phyloP scores from a whole-genome alignment of 495 filamentous ascomycete genomes.

The Penicillium bialowiezense region DNA sequence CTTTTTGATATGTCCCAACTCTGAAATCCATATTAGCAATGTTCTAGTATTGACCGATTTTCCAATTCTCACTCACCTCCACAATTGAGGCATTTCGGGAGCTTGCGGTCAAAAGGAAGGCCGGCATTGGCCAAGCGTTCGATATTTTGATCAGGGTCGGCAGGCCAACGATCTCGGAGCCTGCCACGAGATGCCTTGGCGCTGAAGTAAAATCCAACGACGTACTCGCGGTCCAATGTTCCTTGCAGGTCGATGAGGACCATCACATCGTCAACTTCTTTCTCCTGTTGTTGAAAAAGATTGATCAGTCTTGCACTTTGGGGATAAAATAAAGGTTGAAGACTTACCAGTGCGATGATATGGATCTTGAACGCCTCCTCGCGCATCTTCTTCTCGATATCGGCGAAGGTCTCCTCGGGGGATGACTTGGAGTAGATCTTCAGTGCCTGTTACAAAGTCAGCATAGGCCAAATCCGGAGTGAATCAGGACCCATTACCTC shows the following conservation, averaged over 20 bases:
- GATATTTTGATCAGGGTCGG: conserved; percentile 63
- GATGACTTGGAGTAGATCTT: conserved; percentile 72
- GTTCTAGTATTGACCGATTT: too few species aligned
- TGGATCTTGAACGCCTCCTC: conserved; percentile 57
- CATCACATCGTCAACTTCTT: conserved; percentile 54
- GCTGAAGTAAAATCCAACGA: conserved; percentile 65
- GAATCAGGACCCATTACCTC: conserved; percentile 43
- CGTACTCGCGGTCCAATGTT: conserved; percentile 69
- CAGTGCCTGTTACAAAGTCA: conserved; percentile 46
- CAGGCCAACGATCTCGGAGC: conserved; percentile 62
- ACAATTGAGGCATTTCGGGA: conserved; percentile 71
- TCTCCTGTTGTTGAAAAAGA: conserved; percentile 41
- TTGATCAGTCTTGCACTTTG: not conserved
- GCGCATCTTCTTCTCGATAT: conserved; percentile 76
- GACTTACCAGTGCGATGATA: conserved; percentile 66
- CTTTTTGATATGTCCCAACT: conserved; percentile 71
- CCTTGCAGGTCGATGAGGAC: conserved; percentile 85
- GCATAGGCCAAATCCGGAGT: not conserved
- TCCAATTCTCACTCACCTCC: too few species aligned
- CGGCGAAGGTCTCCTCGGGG: conserved; percentile 60
- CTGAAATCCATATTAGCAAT: conserved; percentile 27
- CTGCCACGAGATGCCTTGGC: conserved; percentile 62
- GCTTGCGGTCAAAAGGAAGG: conserved; percentile 59
- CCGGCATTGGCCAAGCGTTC: conserved; percentile 73
- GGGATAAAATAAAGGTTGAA: not conserved